Percentiles rank a stretch among this genome's conserved stretches.
Conservation (phyloP, 768 basidiomycete genomes). For the Boletellus ananiceps region DNA sequence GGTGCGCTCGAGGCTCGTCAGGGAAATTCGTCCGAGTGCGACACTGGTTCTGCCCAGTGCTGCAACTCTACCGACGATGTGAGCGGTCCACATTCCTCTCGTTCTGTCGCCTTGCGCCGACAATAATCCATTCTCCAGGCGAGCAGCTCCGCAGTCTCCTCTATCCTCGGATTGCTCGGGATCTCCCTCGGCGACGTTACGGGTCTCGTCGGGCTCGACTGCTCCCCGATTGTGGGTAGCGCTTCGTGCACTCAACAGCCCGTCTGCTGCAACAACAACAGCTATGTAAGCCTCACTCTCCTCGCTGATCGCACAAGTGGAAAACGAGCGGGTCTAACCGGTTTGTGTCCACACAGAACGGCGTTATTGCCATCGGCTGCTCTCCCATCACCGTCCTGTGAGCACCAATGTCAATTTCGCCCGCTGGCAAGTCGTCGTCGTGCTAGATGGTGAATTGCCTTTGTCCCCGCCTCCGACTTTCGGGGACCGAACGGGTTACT, state of each 20-base stretch:
- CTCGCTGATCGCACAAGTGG: not conserved
- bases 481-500: too few species aligned
- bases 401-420: too few species aligned
- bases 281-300: not conserved
- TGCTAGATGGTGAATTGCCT: too few species aligned
- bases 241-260: not conserved
- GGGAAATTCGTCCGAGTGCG: slow-evolving; percentile 1
- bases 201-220: not conserved
- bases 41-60: slow-evolving; percentile 9
- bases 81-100: not conserved
- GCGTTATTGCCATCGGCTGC: not conserved
- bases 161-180: not conserved
- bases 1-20: not conserved
- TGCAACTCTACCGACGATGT: slow-evolving; percentile 2
- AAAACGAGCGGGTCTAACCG: not conserved
- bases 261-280: not conserved
- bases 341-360: not conserved
- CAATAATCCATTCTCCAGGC: not conserved
- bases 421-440: too few species aligned
- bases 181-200: not conserved
- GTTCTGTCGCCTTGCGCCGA: not conserved
- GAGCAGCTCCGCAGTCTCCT: not conserved
- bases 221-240: not conserved
- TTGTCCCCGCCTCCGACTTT: too few species aligned
- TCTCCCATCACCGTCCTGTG: not conserved